These are phyloP conservation scores for Solanum dulcamara DNA, from an alignment of 257 asterid genomes.

Conservation along the genomic window DNA sequence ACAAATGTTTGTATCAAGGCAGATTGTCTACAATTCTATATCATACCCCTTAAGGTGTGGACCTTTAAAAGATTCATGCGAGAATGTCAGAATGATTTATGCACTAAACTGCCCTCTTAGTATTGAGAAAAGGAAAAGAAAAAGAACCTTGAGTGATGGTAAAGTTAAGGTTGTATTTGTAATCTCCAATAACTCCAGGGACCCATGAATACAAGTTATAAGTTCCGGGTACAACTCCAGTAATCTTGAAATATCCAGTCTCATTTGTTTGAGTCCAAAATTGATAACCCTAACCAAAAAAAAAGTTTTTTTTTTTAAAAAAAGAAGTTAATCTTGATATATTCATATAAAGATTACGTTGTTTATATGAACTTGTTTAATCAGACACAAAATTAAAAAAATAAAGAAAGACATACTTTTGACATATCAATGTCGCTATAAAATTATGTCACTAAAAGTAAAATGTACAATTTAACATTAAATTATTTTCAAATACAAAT, in stretches of 20 bases:
- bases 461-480: not conserved
- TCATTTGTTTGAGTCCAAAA: constrained; percentile 3
- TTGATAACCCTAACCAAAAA: constrained; percentile 4
- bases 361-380: not conserved
- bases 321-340: not conserved
- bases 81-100: not conserved
- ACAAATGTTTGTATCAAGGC: not conserved
- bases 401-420: not conserved
- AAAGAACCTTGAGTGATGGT: not conserved
- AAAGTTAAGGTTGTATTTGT: not conserved
- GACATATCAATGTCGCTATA: not conserved
- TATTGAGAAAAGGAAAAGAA: not conserved
- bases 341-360: not conserved
- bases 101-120: not conserved
- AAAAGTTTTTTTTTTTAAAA: not conserved
- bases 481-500: not conserved
- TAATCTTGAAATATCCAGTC: not conserved
- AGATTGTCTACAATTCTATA: not conserved
- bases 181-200: constrained; percentile 10
- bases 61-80: not conserved
- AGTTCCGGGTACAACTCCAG: not conserved
- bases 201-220: constrained; percentile 8
- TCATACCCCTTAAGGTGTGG: not conserved
- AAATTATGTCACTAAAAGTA: not conserved
- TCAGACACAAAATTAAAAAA: not conserved